These are phyloP conservation scores for Epichloe uncinata DNA, from an alignment of 2,329 filamentous ascomycete genomes.

Conservation along the genomic window DNA sequence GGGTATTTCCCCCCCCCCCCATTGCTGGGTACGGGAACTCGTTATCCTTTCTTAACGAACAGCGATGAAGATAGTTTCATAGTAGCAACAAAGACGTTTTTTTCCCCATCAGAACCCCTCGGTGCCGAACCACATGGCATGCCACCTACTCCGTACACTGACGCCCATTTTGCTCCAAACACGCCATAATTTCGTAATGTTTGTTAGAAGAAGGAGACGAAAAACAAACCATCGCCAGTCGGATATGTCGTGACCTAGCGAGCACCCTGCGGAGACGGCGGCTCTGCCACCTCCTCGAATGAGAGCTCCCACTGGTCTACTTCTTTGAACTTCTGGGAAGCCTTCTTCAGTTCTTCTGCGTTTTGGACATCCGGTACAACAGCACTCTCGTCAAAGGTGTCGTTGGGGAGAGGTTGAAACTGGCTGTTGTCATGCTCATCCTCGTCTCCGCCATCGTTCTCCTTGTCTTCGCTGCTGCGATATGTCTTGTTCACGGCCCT, in stretches of 20 bases:
- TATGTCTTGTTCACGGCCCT: slow-evolving; percentile 32
- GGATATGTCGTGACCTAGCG: slow-evolving; percentile 19
- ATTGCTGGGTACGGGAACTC: neutral
- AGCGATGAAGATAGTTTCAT: too few species aligned
- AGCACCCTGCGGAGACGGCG: slow-evolving; percentile 38
- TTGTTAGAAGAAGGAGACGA: neutral
- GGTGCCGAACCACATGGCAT: too few species aligned
- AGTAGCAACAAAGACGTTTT: too few species aligned
- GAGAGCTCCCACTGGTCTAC: slow-evolving; percentile 57
- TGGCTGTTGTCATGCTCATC: slow-evolving; percentile 21
- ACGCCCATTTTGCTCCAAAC: neutral
- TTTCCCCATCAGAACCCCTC: too few species aligned
- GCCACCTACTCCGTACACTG: neutral
- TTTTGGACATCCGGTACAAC: slow-evolving; percentile 22
- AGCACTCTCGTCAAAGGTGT: slow-evolving; percentile 25
- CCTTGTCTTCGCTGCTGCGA: slow-evolving; percentile 42
- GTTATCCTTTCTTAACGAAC: too few species aligned
- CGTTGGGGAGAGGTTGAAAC: slow-evolving; percentile 31
- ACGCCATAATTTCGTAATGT: neutral
- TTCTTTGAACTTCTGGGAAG: slow-evolving; percentile 51
- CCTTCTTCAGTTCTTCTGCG: slow-evolving; percentile 43
- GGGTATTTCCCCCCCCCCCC: neutral
- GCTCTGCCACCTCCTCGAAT: slow-evolving; percentile 49
- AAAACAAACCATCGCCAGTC: neutral
- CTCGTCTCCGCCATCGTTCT: slow-evolving; percentile 34